Evolutionary conservation across 106 monocot genomes (phyloP), one percentile per base, ranked within the genome.

Genomic region (Xerophyta viscosa): DNA sequence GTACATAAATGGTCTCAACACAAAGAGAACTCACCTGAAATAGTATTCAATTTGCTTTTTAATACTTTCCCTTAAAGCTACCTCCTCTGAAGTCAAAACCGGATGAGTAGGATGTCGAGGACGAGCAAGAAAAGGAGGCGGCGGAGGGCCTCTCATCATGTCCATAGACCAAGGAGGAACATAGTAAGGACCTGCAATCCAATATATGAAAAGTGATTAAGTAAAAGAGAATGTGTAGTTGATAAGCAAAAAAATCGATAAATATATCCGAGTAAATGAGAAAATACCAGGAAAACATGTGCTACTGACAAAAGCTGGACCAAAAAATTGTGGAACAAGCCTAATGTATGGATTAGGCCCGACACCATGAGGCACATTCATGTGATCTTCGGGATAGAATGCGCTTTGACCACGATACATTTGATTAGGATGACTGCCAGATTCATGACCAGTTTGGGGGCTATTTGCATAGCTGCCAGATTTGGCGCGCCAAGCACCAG

Each of bases 1-100:
- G 33, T 33, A 33, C 15, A 59, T 43, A n/a, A 59, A 8, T n/a
- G n/a, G n/a, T n/a, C n/a, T n/a, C n/a, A n/a, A n/a, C n/a, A n/a
- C n/a, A 24, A 4, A 3, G 18, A 70, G 36, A 29, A 52, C 23
- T 27, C 24, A 86, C 98, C 98, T 86, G 74, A 98, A 98, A 60
- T 98, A 98, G 48, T 82, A 98, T 31, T 90, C 98, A 26, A 98
- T 77, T 66, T 98, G 98, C 19, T 50, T 55, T 20, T 76, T 24
- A 50, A 98, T 68, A 26, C 62, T 83, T 63, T 66, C 60, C 57
- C 64, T 87, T 46, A 87, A 65, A 25, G 54, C 52, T 51, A 36
- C 24, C 13, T 71, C 56, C 22, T 67, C 79, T 48, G 58, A 65
- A 47, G 68, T 25, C 29, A 67, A 20, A 46, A 41, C 31, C 42